Conservation (phyloP, 139 green algal genomes). For the Tetradesmus obliquus region DNA sequence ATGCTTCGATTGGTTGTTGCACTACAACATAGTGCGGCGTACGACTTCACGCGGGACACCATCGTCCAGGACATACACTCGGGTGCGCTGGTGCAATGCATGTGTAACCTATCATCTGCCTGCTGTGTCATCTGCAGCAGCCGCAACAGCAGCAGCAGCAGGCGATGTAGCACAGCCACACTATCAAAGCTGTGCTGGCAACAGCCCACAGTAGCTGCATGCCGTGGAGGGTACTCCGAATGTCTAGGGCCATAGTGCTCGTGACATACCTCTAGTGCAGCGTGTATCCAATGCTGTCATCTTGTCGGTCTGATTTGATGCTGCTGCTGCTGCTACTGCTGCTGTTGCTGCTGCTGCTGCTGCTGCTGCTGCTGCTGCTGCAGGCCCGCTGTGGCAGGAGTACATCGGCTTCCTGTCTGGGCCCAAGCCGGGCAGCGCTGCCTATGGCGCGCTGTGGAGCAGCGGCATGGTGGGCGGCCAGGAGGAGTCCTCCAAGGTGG, state of each 20-base stretch:
- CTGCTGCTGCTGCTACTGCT: neutral
- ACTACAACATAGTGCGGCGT: neutral
- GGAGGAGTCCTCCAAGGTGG: constrained; percentile 67
- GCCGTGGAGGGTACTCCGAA: too few species aligned
- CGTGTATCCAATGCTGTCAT: too few species aligned
- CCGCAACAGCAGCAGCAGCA: too few species aligned
- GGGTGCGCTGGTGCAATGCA: too few species aligned
- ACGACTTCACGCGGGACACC: constrained; percentile 65
- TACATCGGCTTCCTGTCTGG: constrained; percentile 82
- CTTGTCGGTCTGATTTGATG: neutral
- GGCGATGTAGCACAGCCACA: neutral
- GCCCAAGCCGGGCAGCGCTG: constrained; percentile 68
- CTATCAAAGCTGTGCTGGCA: too few species aligned
- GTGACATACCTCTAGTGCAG: too few species aligned
- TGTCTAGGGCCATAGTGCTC: too few species aligned
- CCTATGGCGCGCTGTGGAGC: constrained; percentile 74
- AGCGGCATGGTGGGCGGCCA: constrained; percentile 67
- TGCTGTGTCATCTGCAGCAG: too few species aligned
- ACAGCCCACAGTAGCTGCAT: too few species aligned
- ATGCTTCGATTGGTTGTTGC: neutral
- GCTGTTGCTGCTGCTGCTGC: neutral
- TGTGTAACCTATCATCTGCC: too few species aligned
- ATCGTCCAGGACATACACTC: constrained; percentile 72
- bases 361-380: neutral
- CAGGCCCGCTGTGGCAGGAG: constrained; percentile 87